Conservation (phyloP, 306 rosid species). For the Sicyos edulis region DNA sequence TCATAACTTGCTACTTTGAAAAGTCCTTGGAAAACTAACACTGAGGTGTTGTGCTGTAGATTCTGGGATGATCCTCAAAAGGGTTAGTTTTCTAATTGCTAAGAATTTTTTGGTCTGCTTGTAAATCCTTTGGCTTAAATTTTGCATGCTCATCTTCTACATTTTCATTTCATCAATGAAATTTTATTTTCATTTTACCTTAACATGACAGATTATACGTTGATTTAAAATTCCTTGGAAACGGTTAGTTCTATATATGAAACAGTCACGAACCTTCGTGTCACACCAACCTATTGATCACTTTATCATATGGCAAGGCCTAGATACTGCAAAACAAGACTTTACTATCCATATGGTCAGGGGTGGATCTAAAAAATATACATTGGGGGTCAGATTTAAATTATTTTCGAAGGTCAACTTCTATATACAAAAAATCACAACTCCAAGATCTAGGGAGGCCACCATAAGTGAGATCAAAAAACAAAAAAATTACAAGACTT, state of each 20-base stretch:
- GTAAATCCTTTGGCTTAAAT: not conserved
- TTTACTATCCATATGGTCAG: not conserved
- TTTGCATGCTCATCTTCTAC: not conserved
- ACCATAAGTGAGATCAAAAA: no score
- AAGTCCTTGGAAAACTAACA: not conserved
- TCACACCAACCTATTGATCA: not conserved
- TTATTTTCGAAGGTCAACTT: no score
- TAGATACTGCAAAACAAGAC: constrained; percentile 6
- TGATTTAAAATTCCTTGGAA: not conserved
- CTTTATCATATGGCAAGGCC: constrained; percentile 1
- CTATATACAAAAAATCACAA: no score
- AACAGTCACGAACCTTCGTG: not conserved
- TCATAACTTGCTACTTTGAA: not conserved
- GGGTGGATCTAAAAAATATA: not conserved
- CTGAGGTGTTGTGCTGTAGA: not conserved
- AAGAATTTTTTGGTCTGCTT: not conserved
- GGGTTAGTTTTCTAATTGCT: not conserved
- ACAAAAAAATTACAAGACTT: no score
- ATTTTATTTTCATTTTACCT: not conserved
- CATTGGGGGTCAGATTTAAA: no score
- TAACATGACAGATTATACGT: not conserved
- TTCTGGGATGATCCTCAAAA: not conserved
- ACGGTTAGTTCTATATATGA: not conserved
- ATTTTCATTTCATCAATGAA: not conserved
- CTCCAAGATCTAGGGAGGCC: no score